Base-by-base conservation (phyloP, 345 rosid genomes). In the Eutrema japonicum region DNA sequence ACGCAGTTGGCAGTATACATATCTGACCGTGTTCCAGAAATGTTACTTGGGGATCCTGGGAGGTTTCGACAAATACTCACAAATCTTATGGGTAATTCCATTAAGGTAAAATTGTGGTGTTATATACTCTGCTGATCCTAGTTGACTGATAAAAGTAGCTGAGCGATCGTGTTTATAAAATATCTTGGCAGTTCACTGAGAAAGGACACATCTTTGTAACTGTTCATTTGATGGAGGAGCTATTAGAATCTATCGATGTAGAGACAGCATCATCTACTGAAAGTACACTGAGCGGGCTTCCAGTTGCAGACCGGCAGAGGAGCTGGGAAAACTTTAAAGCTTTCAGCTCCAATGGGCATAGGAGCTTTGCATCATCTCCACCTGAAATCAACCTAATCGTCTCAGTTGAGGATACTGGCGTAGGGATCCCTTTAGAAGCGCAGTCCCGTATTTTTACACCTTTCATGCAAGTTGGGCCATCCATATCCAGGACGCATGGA, bases 371-470 rank as follows among this genome's bases (percentile, higher is more conserved):
- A 10, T 60, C 80, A 50, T 79, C 85, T 55, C 72, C 84, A 26
- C 71, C 83, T 35, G 82, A 85, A 62, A 58, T 91, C 70, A 85
- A 86, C 77, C 73, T 94, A 55, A 85, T 94, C 3, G 84, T 94
- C 48, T 94, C 98, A 4, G 98, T 94, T 57, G 98, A 94, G 79
- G 98, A 94, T 79, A 94, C 98, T 9, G 98, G 97, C 10, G 84
- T 64, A 74, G 98, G 98, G 78, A 94, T 94, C 78, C 98, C 98
- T 68, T 40, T 71, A 12, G 91, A 91, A 77, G 91, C 95, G 16
- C 98, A 91, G 60, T 74, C 97, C 57, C 97, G 97, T 9, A 82
- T 91, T 65, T 94, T 94, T 76, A 94, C 96, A 26, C 98, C 95
- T 42, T 94, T 91, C 76, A 87, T 91, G 94, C 98, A 94, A 80